phyloP scores from a whole-genome alignment of 257 asterid genomes.

The Nicotiana knightiana region DNA sequence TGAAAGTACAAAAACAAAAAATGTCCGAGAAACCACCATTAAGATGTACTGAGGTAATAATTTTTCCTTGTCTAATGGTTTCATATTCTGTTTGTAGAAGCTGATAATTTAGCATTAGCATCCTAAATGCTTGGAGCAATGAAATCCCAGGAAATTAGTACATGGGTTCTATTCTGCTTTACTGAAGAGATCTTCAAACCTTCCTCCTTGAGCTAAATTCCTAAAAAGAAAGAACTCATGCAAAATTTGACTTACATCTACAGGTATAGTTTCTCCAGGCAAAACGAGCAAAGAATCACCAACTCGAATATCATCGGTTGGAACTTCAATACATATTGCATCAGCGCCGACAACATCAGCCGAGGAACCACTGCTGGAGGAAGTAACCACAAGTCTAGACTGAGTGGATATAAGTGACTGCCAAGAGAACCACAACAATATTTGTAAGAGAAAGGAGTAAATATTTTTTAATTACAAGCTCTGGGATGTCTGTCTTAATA shows the following conservation, averaged over 20 bases:
- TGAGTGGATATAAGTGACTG: constrained; percentile 93
- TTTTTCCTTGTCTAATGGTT: neutral
- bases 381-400: constrained; percentile 78
- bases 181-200: neutral
- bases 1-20: neutral
- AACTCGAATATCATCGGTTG: constrained; percentile 83
- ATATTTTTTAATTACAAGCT: too few species aligned
- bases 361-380: constrained; percentile 59
- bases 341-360: constrained; percentile 66
- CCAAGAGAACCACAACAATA: constrained; percentile 24
- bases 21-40: neutral
- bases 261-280: constrained; percentile 97
- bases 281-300: constrained; percentile 85
- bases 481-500: neutral
- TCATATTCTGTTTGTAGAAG: neutral
- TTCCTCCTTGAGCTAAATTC: neutral
- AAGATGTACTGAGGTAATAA: neutral
- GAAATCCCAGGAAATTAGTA: neutral
- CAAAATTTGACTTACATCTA: constrained; percentile 62
- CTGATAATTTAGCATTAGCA: neutral
- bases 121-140: neutral
- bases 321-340: constrained; percentile 86
- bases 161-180: neutral
- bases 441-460: constrained; percentile 11
- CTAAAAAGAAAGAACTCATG: neutral